Evolutionary conservation across 192 early-diverging fungal genomes (phyloP), one percentile per base, ranked within the genome.

Genomic region (Podila epigama): DNA sequence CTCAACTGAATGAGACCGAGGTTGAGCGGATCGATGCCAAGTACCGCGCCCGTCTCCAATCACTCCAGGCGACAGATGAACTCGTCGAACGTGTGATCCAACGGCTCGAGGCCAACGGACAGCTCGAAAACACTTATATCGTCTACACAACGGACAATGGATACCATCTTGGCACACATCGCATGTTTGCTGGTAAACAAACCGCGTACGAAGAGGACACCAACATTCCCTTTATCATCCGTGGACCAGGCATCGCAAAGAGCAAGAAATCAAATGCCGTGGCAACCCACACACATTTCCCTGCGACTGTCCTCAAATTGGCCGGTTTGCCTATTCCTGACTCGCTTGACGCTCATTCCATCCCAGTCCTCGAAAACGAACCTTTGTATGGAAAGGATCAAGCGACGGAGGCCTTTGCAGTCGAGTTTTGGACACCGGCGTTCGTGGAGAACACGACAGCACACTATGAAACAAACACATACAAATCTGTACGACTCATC

Each of bases 71-170:
- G 4, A 85, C 88, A 0, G 90, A 91, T 67, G 90, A 89, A 56
- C 59, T 89, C 32, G 79, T 91, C 56, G 90, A 83, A 25, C 66
- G 77, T 0, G 55, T 91, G 0, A 77, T 89, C 59, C 69, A 85
- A 40, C 64, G 77, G 4, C 66, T 91, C 22, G 82, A 85, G 61
- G 32, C 63, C 12, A 64, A 84, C 57, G 82, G 82, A 15, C 73
- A 81, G 48, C 56, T 89, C 13, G 89, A 89, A 51, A 87, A 90
- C 63, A 88, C 87, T 13, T 86, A 85, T 48, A 70, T 91, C 20
- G 68, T 91, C 60, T 91, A 90, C 60, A 84, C 85, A 1, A 77
- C 86, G 18, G 90, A 91, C 54, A 91, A 91, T 58, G 90, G 90
- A 20, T 91, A 88, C 57, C 90, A 91, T 59, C 62, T 91, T 18